Base-by-base conservation (phyloP, 2,329 filamentous ascomycete species). In the Phyllosticta citrichinensis region DNA sequence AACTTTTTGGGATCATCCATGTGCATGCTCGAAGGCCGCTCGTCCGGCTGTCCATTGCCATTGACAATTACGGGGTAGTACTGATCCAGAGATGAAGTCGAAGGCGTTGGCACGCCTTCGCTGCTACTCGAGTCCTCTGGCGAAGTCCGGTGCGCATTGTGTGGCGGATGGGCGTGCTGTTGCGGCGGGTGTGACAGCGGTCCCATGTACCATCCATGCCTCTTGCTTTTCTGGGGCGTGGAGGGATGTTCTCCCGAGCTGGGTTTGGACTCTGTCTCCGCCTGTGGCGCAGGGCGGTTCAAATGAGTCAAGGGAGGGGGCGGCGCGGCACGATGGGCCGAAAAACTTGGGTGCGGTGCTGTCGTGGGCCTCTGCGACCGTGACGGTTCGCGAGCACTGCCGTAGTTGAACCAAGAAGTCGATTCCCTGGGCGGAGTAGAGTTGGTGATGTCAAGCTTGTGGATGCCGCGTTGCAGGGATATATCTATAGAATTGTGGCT, bases 191-290 rank as follows among this genome's bases (percentile, higher is more conserved):
- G 65, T 40, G 63, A 54, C n/a, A 77, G 64, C 25, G 80, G 80
- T 11, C 80, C 81, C 62, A 89, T 84, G 67, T 90, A 90, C 87
- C 87, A 91, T 1, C 81, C 88, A 62, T 87, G 85, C 2, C 88
- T 81, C 68, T 88, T 89, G 30, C 76, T 77, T 64, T 83, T 84
- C 9, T 83, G 80, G 3, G 82, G 78, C 0, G 82, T 84, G 10
- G 80, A 76, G 35, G 73, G 71, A 40, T 63, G 70, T 62, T 73
- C 71, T 65, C 71, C 74, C 64, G 66, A 75, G 62, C 70, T 72
- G 68, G 68, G 65, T 68, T 65, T 65, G 67, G 69, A 64, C 68
- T 67, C 74, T 73, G 65, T 71, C 30, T 33, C 54, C 19, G 54
- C 51, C 19, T 68, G 65, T 25, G 67, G 63, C 33, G 33, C 33